Evolutionary conservation across 2,329 filamentous ascomycete species (phyloP).

Genomic region (Aspergillus tamarii): DNA sequence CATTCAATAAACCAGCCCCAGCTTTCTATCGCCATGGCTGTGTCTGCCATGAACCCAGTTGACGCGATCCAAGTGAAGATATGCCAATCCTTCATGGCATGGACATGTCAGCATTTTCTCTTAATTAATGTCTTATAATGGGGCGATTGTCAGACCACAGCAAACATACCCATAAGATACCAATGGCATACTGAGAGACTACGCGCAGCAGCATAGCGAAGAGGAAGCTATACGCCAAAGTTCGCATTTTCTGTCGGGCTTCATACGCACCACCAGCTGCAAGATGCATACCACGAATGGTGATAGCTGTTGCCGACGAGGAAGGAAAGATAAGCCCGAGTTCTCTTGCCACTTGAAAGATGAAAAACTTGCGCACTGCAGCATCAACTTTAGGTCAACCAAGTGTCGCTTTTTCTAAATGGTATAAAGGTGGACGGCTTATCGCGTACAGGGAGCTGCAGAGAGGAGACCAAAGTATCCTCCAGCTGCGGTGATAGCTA

Average conservation of each 20-base stretch:
- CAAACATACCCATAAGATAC: slow-evolving; percentile 7
- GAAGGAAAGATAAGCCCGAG: slow-evolving; percentile 9
- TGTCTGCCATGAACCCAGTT: background rate
- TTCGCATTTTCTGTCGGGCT: slow-evolving; percentile 8
- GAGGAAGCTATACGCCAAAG: background rate
- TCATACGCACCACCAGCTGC: background rate
- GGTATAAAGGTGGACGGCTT: background rate
- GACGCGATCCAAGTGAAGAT: slow-evolving; percentile 7
- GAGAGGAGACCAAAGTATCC: slow-evolving; percentile 9
- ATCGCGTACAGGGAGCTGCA: slow-evolving; percentile 5
- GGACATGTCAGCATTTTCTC: too few relatives aligned
- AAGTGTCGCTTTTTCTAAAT: background rate
- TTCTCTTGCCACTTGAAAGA: slow-evolving; percentile 8
- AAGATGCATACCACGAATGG: slow-evolving; percentile 10
- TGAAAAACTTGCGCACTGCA: slow-evolving; percentile 9
- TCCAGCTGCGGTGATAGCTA: slow-evolving; percentile 1
- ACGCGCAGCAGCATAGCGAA: slow-evolving; percentile 5
- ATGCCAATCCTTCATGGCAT: slow-evolving; percentile 3
- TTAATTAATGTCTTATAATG: background rate
- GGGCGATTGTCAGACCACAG: background rate
- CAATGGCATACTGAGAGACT: slow-evolving; percentile 9
- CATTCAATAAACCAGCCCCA: slow-evolving; percentile 14
- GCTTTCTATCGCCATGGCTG: slow-evolving; percentile 6
- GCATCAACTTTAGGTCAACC: background rate
- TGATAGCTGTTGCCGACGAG: slow-evolving; percentile 6